These are phyloP conservation scores for Trichoderma endophyticum DNA, from an alignment of 2,329 filamentous ascomycete genomes.

Conservation along the genomic window DNA sequence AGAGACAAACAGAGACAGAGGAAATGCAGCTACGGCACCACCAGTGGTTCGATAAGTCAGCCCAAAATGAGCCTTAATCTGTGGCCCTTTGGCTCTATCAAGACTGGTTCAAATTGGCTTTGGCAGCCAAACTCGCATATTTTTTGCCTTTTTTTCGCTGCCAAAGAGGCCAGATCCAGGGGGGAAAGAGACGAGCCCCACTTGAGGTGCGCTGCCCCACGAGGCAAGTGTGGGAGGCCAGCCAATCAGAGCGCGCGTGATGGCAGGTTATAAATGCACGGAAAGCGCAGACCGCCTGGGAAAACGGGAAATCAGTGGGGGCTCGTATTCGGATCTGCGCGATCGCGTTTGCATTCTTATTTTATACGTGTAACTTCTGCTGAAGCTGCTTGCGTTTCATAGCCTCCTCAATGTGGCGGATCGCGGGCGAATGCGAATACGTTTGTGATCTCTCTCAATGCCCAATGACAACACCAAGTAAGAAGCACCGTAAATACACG, in stretches of 20 bases:
- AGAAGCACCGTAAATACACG: not conserved
- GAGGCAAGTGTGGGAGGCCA: not conserved
- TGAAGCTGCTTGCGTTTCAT: not conserved
- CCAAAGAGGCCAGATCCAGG: slow-evolving; percentile 5
- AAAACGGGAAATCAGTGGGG: not conserved
- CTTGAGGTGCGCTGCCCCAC: not conserved
- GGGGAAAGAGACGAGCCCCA: not conserved
- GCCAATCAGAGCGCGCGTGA: not conserved
- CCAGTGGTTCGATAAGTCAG: slow-evolving; percentile 18
- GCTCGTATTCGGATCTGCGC: slow-evolving; percentile 11
- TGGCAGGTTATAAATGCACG: not conserved
- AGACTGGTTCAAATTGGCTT: not conserved
- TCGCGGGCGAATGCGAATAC: slow-evolving; percentile 18
- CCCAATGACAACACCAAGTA: not conserved
- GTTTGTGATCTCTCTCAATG: not conserved
- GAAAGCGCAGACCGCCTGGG: slow-evolving; percentile 7
- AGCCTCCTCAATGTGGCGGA: not conserved
- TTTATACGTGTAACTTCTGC: not conserved
- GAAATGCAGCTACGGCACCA: not conserved
- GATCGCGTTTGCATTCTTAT: not conserved
- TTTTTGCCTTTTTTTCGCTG: slow-evolving; percentile 4
- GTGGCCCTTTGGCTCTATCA: not conserved
- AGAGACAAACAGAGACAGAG: not conserved
- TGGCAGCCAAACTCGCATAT: not conserved
- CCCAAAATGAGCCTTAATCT: slow-evolving; percentile 13